These are phyloP conservation scores for Eucalyptus tenuipes DNA, from an alignment of 345 rosid genomes.

Conservation along the genomic window DNA sequence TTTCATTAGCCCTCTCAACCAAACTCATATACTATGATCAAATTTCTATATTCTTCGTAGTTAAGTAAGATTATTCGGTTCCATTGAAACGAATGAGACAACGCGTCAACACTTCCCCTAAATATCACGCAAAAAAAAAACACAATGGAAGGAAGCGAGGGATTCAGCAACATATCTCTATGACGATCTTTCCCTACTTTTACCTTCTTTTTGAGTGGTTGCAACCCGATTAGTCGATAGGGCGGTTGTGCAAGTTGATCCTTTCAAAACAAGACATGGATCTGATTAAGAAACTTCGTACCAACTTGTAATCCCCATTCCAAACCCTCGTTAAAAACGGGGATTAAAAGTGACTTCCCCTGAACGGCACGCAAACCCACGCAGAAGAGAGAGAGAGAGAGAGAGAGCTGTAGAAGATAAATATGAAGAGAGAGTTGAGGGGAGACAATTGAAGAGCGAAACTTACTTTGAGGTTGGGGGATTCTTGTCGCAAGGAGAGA, in stretches of 20 bases:
- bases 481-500: not conserved
- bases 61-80: not conserved
- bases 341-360: not conserved
- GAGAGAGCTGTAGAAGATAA: not conserved
- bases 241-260: not conserved
- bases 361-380: not conserved
- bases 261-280: not conserved
- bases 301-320: not conserved
- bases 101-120: accelerated
- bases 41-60: not conserved
- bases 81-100: not conserved
- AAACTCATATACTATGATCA: not conserved
- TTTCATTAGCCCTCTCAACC: not conserved
- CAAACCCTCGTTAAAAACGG: not conserved
- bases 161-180: not conserved
- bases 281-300: not conserved
- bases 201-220: not conserved
- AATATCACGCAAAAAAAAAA: not conserved
- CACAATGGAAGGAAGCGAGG: not conserved
- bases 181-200: not conserved
- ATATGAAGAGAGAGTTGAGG: not conserved
- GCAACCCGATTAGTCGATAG: not conserved
- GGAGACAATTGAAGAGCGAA: not conserved
- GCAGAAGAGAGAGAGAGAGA: not conserved
- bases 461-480: not conserved